These are phyloP conservation scores for Pseudopithomyces chartarum DNA, from an alignment of 2,329 filamentous ascomycete genomes.

Conservation along the genomic window DNA sequence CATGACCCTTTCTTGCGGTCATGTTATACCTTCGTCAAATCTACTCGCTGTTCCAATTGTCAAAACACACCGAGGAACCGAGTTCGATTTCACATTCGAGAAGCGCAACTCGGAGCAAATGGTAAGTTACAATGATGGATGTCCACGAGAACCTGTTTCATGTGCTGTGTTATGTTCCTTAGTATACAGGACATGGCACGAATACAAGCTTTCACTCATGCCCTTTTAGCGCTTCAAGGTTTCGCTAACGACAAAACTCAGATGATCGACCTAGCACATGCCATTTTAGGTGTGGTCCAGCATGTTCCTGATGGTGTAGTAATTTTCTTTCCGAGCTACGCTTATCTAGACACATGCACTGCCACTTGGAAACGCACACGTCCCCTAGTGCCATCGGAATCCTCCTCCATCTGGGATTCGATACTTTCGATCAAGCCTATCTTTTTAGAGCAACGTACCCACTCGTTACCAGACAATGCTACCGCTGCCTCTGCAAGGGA, in stretches of 20 bases:
- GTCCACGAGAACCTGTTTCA: not conserved
- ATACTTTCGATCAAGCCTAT: slow-evolving; percentile 63
- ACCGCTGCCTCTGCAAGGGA: slow-evolving; percentile 58
- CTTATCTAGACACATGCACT: slow-evolving; percentile 78
- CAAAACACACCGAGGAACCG: slow-evolving; percentile 51
- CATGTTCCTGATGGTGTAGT: slow-evolving; percentile 87
- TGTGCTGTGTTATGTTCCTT: not conserved
- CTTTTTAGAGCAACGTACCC: slow-evolving; percentile 44
- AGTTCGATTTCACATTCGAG: slow-evolving; percentile 88
- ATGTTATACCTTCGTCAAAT: slow-evolving; percentile 85
- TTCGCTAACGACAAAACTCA: slow-evolving; percentile 23
- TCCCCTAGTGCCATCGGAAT: not conserved
- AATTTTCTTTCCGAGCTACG: slow-evolving; percentile 94
- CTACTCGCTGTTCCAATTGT: slow-evolving; percentile 77
- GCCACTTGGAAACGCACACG: slow-evolving; percentile 46
- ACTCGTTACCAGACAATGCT: slow-evolving; percentile 61
- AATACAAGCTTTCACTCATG: not conserved
- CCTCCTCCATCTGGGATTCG: slow-evolving; percentile 56
- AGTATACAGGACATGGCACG: not conserved
- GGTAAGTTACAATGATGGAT: slow-evolving; percentile 40
- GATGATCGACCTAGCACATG: slow-evolving; percentile 73
- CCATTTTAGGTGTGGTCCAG: slow-evolving; percentile 72
- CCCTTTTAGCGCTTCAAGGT: not conserved
- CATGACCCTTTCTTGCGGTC: slow-evolving; percentile 86
- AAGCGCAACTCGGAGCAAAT: slow-evolving; percentile 71